Evolutionary conservation across 2,329 filamentous ascomycete genomes (phyloP).

Genomic region (Xylaria sp.): DNA sequence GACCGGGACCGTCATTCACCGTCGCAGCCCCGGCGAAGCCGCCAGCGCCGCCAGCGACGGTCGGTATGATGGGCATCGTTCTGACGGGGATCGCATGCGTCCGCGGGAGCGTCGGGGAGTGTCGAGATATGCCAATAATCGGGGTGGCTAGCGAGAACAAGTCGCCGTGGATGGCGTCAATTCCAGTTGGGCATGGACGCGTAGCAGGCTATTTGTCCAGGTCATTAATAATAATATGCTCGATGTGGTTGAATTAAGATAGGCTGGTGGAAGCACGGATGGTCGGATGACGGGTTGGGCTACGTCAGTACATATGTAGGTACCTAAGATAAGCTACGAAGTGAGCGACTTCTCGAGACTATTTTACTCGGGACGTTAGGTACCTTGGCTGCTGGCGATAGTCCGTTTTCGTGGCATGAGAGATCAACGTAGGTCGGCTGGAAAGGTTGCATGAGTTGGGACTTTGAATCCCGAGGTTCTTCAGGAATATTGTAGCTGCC

Average conservation of each 20-base stretch:
- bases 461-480: background rate
- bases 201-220: conserved; percentile 22
- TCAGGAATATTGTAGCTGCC: background rate
- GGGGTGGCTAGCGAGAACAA: conserved; percentile 29
- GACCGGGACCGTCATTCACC: conserved; percentile 42
- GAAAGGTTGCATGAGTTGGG: background rate
- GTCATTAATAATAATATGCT: conserved; percentile 28
- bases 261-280: conserved; percentile 5
- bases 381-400: background rate
- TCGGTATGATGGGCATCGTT: conserved; percentile 38
- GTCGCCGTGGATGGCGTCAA: conserved; percentile 34
- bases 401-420: background rate
- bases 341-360: background rate
- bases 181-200: conserved; percentile 28
- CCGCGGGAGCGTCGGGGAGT: conserved; percentile 16
- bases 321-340: background rate
- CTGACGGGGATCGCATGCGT: conserved; percentile 26
- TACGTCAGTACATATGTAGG: background rate
- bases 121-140: conserved; percentile 3
- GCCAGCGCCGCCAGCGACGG: conserved; percentile 34
- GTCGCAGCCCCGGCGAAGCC: conserved; percentile 34
- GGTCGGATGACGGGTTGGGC: conserved; percentile 21
- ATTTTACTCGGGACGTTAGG: background rate
- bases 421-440: background rate
- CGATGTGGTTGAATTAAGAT: background rate